Conservation (phyloP, 805 yeast species). For the Wickerhamomyces rabaulensis region DNA sequence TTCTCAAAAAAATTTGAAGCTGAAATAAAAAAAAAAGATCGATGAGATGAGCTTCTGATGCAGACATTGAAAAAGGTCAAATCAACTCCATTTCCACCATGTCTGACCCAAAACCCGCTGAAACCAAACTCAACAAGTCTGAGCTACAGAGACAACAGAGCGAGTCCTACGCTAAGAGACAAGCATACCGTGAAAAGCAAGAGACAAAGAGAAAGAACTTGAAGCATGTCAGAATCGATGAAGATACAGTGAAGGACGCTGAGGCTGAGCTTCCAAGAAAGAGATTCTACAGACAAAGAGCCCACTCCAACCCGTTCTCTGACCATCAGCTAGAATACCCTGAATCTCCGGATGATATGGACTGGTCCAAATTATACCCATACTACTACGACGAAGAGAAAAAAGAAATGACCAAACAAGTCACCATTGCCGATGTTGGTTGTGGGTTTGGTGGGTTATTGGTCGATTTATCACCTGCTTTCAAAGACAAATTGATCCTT, state of each 20-base stretch:
- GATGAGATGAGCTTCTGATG: not conserved
- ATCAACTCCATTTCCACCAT: not conserved
- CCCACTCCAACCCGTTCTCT: constrained; percentile 95
- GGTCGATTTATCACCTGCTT: constrained; percentile 70
- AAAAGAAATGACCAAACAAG: constrained; percentile 39
- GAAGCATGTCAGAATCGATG: constrained; percentile 42
- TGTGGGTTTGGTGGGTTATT: constrained; percentile 96
- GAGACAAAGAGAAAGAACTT: constrained; percentile 42
- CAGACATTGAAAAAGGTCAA: too few relatives aligned
- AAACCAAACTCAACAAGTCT: constrained; percentile 11
- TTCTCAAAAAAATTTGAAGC: not conserved
- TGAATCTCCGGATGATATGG: constrained; percentile 71
- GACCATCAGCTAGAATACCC: constrained; percentile 94
- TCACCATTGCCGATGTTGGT: constrained; percentile 92
- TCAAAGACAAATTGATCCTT: constrained; percentile 68
- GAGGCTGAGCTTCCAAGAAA: constrained; percentile 65
- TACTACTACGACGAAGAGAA: constrained; percentile 39
- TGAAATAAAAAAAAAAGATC: not conserved
- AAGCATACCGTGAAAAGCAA: constrained; percentile 39
- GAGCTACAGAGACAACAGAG: constrained; percentile 18
- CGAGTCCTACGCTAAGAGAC: constrained; percentile 28
- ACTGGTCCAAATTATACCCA: constrained; percentile 81
- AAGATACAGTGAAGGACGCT: constrained; percentile 20
- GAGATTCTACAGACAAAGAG: constrained; percentile 90
- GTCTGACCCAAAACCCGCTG: not conserved